These are phyloP conservation scores for Kingdonia uniflora DNA, from an alignment of 164 flowering plant genomes.

Conservation along the genomic window DNA sequence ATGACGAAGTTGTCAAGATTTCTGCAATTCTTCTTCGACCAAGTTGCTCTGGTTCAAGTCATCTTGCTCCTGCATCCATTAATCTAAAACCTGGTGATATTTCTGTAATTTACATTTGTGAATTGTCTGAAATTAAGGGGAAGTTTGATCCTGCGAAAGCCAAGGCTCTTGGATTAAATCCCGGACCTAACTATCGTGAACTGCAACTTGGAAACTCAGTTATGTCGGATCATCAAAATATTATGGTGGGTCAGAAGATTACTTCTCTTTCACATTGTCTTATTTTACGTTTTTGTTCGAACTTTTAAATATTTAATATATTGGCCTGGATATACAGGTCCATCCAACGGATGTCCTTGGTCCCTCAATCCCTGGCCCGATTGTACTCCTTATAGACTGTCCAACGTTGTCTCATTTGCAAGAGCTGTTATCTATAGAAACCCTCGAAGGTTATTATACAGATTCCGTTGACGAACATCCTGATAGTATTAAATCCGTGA, in stretches of 20 bases:
- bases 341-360: constrained; percentile 90
- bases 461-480: constrained; percentile 19
- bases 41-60: constrained; percentile 11
- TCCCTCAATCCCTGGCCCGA: constrained; percentile 93
- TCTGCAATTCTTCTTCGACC: constrained; percentile 74
- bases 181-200: constrained; percentile 82
- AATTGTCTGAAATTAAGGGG: constrained; percentile 83
- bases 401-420: constrained; percentile 62
- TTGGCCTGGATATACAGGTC: constrained; percentile 48
- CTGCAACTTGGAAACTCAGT: constrained; percentile 82
- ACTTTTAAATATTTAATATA: constrained; percentile 5
- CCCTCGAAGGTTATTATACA: constrained; percentile 46
- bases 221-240: constrained; percentile 58
- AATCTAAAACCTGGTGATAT: constrained; percentile 58
- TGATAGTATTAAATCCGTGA: constrained; percentile 40
- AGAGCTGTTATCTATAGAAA: constrained; percentile 36
- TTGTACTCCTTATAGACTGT: constrained; percentile 81
- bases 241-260: constrained; percentile 41
- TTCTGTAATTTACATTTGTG: constrained; percentile 86
- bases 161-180: constrained; percentile 65
- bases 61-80: constrained; percentile 5
- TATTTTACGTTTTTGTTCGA: background rate
- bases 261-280: background rate
- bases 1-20: constrained; percentile 80
- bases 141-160: constrained; percentile 86